Evolutionary conservation across 352 stramenopile species (phyloP), one percentile per base, ranked within the genome.

Genomic region (Pythium grandisporangium): DNA sequence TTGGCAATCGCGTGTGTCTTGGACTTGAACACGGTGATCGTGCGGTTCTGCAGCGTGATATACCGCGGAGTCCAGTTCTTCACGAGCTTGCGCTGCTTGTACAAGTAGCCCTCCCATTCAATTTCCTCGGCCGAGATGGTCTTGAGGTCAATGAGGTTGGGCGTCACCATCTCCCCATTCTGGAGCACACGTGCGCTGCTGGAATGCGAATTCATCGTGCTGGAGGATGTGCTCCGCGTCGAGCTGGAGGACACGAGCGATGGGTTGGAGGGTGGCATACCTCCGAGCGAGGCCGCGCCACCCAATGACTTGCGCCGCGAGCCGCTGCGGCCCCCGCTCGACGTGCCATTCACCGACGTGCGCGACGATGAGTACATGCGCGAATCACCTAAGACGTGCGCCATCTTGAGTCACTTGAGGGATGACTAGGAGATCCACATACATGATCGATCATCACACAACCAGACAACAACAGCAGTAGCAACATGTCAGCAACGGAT

Each of bases 61-160:
- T 93, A 93, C 2, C 80, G 74, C 32, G 75, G 77, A 34, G 72
- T 89, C 80, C 80, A 93, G 63, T 75, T 90, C 66, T 91, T 91
- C 41, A 93, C 80, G 48, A 93, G 76, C 62, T 91, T 89, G 51
- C 77, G 75, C 53, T 93, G 80, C 60, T 93, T 93, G 66, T 91
- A 93, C 12, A 93, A 46, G 47, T 93, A 93, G 2, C 80, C 80
- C 48, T 93, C 80, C 80, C 80, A 93, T 58, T 93, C 80, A 37
- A 93, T 51, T 37, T 91, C 78, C 41, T 90, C 79, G 48, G 62
- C 68, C 59, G 80, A 83, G 49, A 88, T 89, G 23, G 72, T 89
- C 61, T 90, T 90, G 41, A 93, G 70, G 38, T 93, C 80, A 38
- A 93, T 93, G 33, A 93, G 52, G 45, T 87, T 91, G 12, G 80